These are phyloP conservation scores for Nicotiana sylvestris DNA, from an alignment of 257 asterid genomes.

Conservation along the genomic window DNA sequence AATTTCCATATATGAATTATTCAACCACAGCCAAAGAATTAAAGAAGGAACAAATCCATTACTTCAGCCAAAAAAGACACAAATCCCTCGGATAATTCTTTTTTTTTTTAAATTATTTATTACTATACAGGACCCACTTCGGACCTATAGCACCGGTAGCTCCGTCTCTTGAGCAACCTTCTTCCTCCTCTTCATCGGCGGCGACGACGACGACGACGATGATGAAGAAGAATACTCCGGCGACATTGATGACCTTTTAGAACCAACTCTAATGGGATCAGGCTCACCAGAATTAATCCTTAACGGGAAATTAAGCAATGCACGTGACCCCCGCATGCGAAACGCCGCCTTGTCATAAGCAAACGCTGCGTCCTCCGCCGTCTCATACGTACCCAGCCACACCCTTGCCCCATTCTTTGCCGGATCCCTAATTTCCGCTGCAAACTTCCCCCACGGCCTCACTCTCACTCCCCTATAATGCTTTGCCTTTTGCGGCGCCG, in stretches of 20 bases:
- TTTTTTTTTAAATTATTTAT: background rate
- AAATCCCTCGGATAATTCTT: background rate
- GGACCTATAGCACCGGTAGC: background rate
- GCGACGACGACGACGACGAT: background rate
- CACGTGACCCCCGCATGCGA: conserved; percentile 45
- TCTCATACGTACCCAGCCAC: conserved; percentile 42
- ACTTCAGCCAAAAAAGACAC: background rate
- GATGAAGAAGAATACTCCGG: conserved; percentile 13
- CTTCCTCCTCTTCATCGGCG: conserved; percentile 20
- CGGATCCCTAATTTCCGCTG: conserved; percentile 48
- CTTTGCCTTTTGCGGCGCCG: conserved; percentile 14
- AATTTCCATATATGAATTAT: background rate
- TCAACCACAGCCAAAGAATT: background rate
- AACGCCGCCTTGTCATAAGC: conserved; percentile 45
- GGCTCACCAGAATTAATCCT: conserved; percentile 44
- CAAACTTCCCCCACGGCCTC: conserved; percentile 47
- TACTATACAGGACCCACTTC: background rate
- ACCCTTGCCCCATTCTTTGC: conserved; percentile 39
- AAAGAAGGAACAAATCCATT: background rate
- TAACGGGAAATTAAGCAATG: conserved; percentile 39
- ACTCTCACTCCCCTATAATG: conserved; percentile 40
- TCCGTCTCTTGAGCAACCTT: background rate
- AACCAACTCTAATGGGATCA: conserved; percentile 31
- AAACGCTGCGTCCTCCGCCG: conserved; percentile 49
- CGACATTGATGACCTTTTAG: conserved; percentile 13